Base-by-base conservation (phyloP, 2,329 filamentous ascomycete species). In the Aspergillus sp. region DNA sequence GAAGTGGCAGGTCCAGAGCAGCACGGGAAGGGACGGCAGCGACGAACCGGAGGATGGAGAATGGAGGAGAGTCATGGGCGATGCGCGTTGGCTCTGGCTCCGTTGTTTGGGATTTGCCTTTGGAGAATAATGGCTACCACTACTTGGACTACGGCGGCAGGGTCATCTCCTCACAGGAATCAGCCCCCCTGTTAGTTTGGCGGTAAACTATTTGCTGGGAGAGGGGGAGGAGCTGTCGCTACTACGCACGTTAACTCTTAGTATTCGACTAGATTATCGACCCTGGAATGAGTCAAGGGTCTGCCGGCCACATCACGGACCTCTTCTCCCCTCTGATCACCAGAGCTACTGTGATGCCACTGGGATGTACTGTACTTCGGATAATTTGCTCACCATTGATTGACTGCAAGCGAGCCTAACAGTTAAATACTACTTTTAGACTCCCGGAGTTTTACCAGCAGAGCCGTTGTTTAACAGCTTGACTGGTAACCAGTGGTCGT, bases 321-420 rank as follows among this genome's bases (percentile, higher is more conserved):
- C 57, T 57, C 58, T 53, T 48, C 60, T 54, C 60, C 59, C 61
- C 61, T 63, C 64, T 61, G 56, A 62, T 63, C 62, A 50, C 49
- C 59, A 54, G 42, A n/a, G 42, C 54, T 55, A 21, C n/a, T 25
- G 21, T 13, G 21, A 27, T 52, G 41, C 19, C 41, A 44, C 41
- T 44, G 41, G 41, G 8, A 23, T 23, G 41, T 27, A 27, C 25
- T 27, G 25, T 21, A 44, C 10, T 44, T 44, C 41, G 41, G 41
- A 44, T 21, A 44, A 44, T 5, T 44, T 44, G 41, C 3, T 11
- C 41, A 44, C 41, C 41, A 44, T 23, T 44, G 17, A 42, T 42
- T 8, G 41, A 44, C 21, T 23, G 19, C 41, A 11, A 23, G 41
- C 41, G 10, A 19, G 8, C 41, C 19, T 23, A 2, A 21, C 32